Conservation (phyloP, 2,329 filamentous ascomycete genomes). For the Colletotrichum ledebouriae region DNA sequence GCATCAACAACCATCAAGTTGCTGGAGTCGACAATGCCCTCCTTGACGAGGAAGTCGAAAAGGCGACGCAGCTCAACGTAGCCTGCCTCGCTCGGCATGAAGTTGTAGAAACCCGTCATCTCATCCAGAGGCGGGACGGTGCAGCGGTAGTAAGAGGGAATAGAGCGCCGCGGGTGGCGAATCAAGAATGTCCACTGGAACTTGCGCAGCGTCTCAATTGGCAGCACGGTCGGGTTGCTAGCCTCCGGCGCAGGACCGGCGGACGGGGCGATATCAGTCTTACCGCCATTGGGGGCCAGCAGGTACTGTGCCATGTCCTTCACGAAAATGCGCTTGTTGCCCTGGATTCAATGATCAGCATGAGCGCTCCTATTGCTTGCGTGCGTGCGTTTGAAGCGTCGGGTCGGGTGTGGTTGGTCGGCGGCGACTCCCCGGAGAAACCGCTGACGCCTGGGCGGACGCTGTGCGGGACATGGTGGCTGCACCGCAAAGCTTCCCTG, state of each 20-base stretch:
- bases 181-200: constrained; percentile 98
- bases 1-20: constrained; percentile 91
- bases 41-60: constrained; percentile 84
- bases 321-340: constrained; percentile 89
- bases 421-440: not conserved
- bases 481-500: constrained; percentile 25
- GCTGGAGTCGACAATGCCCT: constrained; percentile 78
- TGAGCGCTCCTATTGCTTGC: not conserved
- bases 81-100: constrained; percentile 89
- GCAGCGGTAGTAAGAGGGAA: constrained; percentile 95
- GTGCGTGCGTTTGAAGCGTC: not conserved
- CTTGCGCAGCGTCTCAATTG: constrained; percentile 76
- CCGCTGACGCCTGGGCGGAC: not conserved
- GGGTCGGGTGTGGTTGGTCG: not conserved
- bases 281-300: constrained; percentile 78
- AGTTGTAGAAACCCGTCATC: constrained; percentile 87
- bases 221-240: constrained; percentile 88
- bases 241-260: constrained; percentile 75
- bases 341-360: constrained; percentile 60
- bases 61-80: constrained; percentile 89
- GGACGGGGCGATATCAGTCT: constrained; percentile 82
- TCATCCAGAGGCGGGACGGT: constrained; percentile 87
- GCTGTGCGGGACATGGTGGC: constrained; percentile 18
- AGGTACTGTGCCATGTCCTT: constrained; percentile 98
- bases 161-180: constrained; percentile 90